These are phyloP conservation scores for Gossypium anomalum DNA, from an alignment of 345 rosid genomes.

Conservation along the genomic window DNA sequence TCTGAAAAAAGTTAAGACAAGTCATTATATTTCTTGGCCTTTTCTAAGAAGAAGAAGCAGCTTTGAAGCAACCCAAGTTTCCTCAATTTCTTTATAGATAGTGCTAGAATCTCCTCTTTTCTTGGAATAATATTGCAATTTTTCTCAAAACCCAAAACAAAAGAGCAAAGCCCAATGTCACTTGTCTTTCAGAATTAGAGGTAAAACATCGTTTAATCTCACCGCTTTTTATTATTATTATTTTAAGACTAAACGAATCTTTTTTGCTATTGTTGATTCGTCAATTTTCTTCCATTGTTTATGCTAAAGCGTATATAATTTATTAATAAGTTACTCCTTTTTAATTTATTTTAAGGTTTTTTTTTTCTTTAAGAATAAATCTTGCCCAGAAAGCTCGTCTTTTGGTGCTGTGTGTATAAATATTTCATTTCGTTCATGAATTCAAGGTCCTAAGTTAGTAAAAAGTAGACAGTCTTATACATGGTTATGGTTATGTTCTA, in stretches of 20 bases:
- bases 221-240: neutral
- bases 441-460: neutral
- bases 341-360: neutral
- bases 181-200: conserved; percentile 6
- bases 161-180: neutral
- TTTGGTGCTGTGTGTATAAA: neutral
- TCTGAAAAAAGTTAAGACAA: too few relatives aligned
- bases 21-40: neutral
- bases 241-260: neutral
- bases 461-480: neutral
- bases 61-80: conserved; percentile 12
- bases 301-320: neutral
- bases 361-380: too few relatives aligned
- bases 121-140: neutral
- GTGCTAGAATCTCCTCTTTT: neutral
- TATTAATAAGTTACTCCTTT: neutral
- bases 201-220: neutral
- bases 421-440: neutral
- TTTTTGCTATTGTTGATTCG: neutral
- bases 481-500: neutral
- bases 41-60: conserved; percentile 15
- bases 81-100: neutral
- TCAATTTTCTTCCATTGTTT: neutral
- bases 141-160: neutral
- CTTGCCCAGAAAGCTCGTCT: neutral